A percentile compares a stretch with the other conserved stretches of the same genome.
phyloP scores from a whole-genome alignment of 2,329 filamentous ascomycete genomes.

The Teratosphaeria pseudoeucalypti region DNA sequence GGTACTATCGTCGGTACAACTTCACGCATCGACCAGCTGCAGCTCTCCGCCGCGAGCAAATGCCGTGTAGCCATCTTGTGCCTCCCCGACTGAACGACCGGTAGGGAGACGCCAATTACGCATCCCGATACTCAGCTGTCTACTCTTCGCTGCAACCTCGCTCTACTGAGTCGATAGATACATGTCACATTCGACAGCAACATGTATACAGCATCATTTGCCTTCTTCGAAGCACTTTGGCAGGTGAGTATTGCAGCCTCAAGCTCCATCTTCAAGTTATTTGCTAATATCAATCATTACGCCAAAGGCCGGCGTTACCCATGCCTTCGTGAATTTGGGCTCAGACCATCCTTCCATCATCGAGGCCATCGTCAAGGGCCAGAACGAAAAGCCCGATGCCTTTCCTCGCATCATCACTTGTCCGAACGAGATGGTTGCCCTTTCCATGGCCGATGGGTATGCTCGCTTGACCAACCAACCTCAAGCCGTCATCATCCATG shows the following conservation, averaged over 20 bases:
- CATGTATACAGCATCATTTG: constrained; percentile 63
- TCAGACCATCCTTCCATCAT: constrained; percentile 67
- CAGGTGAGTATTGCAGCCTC: constrained; percentile 37
- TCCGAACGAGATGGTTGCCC: constrained; percentile 77
- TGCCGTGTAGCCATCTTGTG: neutral
- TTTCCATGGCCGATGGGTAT: constrained; percentile 73
- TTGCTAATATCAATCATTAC: neutral
- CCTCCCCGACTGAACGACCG: neutral
- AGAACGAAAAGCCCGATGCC: constrained; percentile 52
- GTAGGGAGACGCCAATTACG: too few species aligned
- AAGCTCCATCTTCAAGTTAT: neutral
- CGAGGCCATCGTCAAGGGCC: constrained; percentile 69
- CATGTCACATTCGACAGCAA: neutral
- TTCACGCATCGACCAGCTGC: neutral
- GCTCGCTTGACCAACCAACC: constrained; percentile 61
- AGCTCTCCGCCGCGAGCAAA: neutral
- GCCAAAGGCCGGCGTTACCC: constrained; percentile 42
- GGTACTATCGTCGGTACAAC: neutral
- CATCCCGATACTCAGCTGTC: too few species aligned
- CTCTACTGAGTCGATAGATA: neutral
- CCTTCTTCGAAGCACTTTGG: constrained; percentile 74
- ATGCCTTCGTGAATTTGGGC: constrained; percentile 58
- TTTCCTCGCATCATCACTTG: constrained; percentile 70
- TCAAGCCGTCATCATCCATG: constrained; percentile 69
- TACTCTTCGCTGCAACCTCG: neutral